A percentile compares a stretch with the other conserved stretches of the same genome.
Evolutionary conservation across 345 rosid genomes (phyloP).

Genomic region (Hibiscus trionum): DNA sequence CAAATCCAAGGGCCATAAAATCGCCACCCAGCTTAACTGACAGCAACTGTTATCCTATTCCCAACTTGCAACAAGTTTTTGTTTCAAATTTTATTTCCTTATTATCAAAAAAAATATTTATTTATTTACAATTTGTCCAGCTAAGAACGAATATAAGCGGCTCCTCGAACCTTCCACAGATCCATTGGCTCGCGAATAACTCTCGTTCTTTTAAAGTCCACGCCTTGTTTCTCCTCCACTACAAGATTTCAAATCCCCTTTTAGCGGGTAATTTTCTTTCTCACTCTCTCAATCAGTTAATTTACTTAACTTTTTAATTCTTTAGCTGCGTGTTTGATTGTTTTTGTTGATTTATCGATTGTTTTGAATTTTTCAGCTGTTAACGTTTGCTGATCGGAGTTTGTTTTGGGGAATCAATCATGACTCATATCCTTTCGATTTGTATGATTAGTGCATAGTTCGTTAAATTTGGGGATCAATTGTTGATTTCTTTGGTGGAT

Average conservation of each 20-base stretch:
- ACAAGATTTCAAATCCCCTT: neutral
- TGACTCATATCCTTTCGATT: slow-evolving; percentile 64
- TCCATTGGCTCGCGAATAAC: neutral
- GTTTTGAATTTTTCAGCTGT: slow-evolving; percentile 14
- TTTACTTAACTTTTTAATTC: too few species aligned
- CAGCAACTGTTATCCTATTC: too few species aligned
- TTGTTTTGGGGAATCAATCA: slow-evolving; percentile 19
- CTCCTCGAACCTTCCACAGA: neutral
- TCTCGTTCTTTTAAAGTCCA: neutral
- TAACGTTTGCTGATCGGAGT: neutral
- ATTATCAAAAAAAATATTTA: too few species aligned
- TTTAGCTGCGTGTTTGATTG: neutral
- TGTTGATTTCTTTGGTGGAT: neutral
- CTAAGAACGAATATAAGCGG: neutral
- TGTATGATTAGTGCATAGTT: neutral
- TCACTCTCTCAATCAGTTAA: neutral
- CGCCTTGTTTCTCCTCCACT: neutral
- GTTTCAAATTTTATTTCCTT: too few species aligned
- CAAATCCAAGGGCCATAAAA: neutral
- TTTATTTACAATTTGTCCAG: too few species aligned
- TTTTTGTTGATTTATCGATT: neutral
- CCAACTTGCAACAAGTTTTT: too few species aligned
- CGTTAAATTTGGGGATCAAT: neutral
- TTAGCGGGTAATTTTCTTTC: neutral
- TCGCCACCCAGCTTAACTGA: neutral